These are phyloP conservation scores for Hanseniaspora jakobsenii DNA, from an alignment of 805 yeast genomes.

Conservation along the genomic window DNA sequence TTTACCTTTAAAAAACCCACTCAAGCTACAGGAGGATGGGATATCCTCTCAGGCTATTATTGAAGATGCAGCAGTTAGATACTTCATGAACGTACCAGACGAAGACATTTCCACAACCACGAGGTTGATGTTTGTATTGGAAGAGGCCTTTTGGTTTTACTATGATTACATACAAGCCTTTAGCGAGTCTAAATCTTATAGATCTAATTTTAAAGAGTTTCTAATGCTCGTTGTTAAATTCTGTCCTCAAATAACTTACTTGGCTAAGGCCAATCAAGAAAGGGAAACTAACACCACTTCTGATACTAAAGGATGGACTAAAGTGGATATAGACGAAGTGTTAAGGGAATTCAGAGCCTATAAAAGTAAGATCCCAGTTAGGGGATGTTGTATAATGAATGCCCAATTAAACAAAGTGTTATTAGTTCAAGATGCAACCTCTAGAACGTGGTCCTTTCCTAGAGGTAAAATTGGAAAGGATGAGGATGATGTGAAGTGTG, in stretches of 20 bases:
- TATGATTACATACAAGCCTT: constrained; percentile 50
- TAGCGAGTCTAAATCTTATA: constrained; percentile 1
- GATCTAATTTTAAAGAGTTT: constrained; percentile 61
- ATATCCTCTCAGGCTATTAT: constrained; percentile 43
- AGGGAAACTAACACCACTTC: too few species aligned
- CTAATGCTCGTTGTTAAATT: constrained; percentile 53
- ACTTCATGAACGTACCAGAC: constrained; percentile 79
- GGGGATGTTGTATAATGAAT: constrained; percentile 87
- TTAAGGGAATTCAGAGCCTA: constrained; percentile 67
- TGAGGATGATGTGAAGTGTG: constrained; percentile 80
- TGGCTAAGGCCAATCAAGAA: constrained; percentile 2
- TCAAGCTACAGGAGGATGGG: constrained; percentile 47
- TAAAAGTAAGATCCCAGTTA: constrained; percentile 82
- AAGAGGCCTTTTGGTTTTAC: constrained; percentile 98
- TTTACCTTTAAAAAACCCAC: constrained; percentile 42
- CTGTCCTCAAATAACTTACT: constrained; percentile 46
- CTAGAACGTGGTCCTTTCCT: constrained; percentile 88
- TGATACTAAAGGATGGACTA: constrained; percentile 53
- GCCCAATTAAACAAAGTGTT: constrained; percentile 54
- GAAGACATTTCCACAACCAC: constrained; percentile 61
- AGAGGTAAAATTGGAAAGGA: constrained; percentile 92
- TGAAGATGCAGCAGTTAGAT: constrained; percentile 80
- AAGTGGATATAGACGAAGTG: constrained; percentile 64
- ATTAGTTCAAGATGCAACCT: constrained; percentile 73
- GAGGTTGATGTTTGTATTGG: constrained; percentile 83